Evolutionary conservation across 2,329 filamentous ascomycete genomes (phyloP).

Genomic region (Microcyclospora pomicola): DNA sequence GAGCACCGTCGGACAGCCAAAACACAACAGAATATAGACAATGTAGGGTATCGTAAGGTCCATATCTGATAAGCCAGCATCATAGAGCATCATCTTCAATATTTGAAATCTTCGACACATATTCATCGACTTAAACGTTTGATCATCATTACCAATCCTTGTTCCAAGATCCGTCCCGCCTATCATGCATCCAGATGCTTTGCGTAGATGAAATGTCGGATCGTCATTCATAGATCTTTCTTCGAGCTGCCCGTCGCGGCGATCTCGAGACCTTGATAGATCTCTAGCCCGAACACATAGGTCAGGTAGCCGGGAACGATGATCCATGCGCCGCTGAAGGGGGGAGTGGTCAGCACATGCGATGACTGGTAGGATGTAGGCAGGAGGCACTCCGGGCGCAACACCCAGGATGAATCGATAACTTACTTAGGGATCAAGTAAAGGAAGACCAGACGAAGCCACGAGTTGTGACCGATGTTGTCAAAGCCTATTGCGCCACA

Average conservation of each 20-base stretch:
- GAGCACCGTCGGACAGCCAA: too few species aligned
- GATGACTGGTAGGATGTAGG: not conserved
- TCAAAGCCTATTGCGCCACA: conserved; percentile 36
- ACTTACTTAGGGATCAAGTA: conserved; percentile 56
- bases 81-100: too few species aligned
- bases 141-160: too few species aligned
- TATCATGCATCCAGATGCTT: too few species aligned
- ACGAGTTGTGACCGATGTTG: conserved; percentile 49
- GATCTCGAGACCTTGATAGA: conserved; percentile 43
- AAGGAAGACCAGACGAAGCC: conserved; percentile 38
- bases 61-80: too few species aligned
- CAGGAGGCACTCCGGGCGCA: not conserved
- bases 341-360: not conserved
- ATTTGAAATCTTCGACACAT: too few species aligned
- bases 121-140: too few species aligned
- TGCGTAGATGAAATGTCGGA: too few species aligned
- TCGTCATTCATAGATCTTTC: too few species aligned
- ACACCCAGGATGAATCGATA: not conserved
- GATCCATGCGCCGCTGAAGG: conserved; percentile 47
- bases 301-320: conserved; percentile 49
- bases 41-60: too few species aligned
- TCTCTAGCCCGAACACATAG: conserved; percentile 46
- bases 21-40: too few species aligned
- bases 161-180: too few species aligned
- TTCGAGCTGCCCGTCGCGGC: conserved; percentile 14